Base-by-base conservation (phyloP, 805 yeast genomes). In the Suhomyces xylopsoci region DNA sequence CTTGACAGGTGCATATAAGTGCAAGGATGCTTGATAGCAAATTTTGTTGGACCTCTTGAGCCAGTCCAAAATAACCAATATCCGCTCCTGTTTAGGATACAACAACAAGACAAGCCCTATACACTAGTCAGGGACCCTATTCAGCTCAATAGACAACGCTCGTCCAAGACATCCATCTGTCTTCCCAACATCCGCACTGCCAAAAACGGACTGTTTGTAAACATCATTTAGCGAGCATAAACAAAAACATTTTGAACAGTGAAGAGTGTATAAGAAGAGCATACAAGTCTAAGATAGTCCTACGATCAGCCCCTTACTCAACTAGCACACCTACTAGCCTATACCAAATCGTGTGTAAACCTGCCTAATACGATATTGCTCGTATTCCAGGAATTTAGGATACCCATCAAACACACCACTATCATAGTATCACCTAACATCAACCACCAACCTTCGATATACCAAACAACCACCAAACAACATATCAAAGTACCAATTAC, bases 191-290 rank as follows among this genome's bases (percentile, higher is more conserved):
- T 38, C 24, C 42, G 42, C 42, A 46, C 22, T 32, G n/a, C 47
- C 47, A 3, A 46, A 46, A 46, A 24, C 19, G 22, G 45, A 42
- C 30, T n/a, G 17, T 42, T 42, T 42, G 45, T 42, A 42, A 42
- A 42, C 45, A 42, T 42, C 45, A 42, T 42, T 22, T 42, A 42
- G 30, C 42, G 48, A 34, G 40, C 48, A 45, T 45, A 32, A 32
- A 45, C 48, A 45, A 45, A 24, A 45, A 45, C 48, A 45, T 43
- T 43, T 26, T 43, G 46, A 26, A 26, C 28, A 43, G 28, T 25
- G 32, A 43, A 25, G 46, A 25, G 46, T 43, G n/a, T 24, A 38
- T 38, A 38, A 38, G 42, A 19, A 19, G 42, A 38, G 36, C 36
- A 32, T 32, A 32, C 36, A 32, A 28, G 32, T 28, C 17, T 32